Base-by-base conservation (phyloP, 2,329 filamentous ascomycete species). In the Aspergillus hortae region DNA sequence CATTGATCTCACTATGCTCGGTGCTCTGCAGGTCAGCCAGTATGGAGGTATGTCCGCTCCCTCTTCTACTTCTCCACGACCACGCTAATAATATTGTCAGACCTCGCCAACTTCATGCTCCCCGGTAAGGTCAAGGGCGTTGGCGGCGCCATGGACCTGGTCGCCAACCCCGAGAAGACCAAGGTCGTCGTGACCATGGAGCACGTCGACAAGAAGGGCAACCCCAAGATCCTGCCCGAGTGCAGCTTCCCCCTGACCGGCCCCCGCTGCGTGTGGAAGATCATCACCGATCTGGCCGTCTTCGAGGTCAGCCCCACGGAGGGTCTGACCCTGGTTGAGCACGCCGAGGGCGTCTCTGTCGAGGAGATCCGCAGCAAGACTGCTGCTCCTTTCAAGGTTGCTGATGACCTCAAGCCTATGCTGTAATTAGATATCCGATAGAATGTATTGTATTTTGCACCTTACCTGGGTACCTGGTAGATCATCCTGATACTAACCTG, bases 101-200 rank as follows among this genome's bases (percentile, higher is more conserved):
- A 95, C 67, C 74, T 95, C 48, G 90, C 90, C 51, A 94, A 94
- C 75, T 95, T 90, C 78, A 94, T 94, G 87, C 87, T 95, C 59
- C 90, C 90, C 0, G 90, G 90, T 48, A 94, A 92, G 74, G 83
- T 70, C 48, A 94, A 94, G 80, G 90, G 90, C 45, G 92, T 95
- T 82, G 90, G 90, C 54, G 86, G 86, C 46, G 86, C 86, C 44
- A 89, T 89, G 86, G 86, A 89, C 66, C 73, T 89, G n/a, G 85
- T 89, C 12, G 84, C 83, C 54, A 88, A 88, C 72, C 86, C 86
- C 1, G 82, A 86, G 61, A 80, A 80, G 66, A 89, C 86, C 61
- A 88, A 86, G 76, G 86, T 89, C 56, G 84, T 89, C 14, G 84
- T 88, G 4, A 83, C 85, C 1, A 88, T 85, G 42, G 85, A 88